Conservation (phyloP, 2,329 filamentous ascomycete genomes). For the Cryoendolithus antarcticus region DNA sequence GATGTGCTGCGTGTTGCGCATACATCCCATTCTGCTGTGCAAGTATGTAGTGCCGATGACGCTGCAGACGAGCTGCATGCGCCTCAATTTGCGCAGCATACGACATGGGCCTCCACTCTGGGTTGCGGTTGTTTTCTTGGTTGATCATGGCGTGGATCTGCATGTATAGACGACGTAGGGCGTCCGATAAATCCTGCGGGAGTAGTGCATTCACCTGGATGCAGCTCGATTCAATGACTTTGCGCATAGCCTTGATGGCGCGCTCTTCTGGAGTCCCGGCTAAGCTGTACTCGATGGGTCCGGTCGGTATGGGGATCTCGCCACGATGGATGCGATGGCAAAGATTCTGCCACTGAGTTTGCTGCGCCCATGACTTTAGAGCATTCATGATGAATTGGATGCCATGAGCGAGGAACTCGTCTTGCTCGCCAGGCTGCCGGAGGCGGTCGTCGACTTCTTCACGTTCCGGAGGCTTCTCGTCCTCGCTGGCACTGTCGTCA, state of each 20-base stretch:
- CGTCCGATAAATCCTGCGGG: constrained; percentile 12
- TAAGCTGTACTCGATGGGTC: constrained; percentile 3
- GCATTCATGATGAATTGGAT: constrained; percentile 24
- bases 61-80: constrained; percentile 13
- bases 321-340: constrained; percentile 10
- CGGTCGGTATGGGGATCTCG: background rate
- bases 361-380: constrained; percentile 22
- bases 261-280: constrained; percentile 18
- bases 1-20: constrained; percentile 10
- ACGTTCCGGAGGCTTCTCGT: constrained; percentile 3
- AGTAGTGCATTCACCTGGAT: constrained; percentile 17
- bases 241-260: constrained; percentile 19
- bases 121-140: constrained; percentile 11
- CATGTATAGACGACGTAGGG: constrained; percentile 20
- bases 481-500: constrained; percentile 8
- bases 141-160: constrained; percentile 24
- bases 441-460: constrained; percentile 7
- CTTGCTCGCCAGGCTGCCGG: constrained; percentile 9
- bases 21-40: too few relatives aligned
- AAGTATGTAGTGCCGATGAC: too few relatives aligned
- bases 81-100: constrained; percentile 21
- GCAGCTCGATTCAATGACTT: constrained; percentile 19
- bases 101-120: constrained; percentile 19
- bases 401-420: constrained; percentile 18
- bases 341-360: constrained; percentile 13